Percentiles rank a stretch among this genome's conserved stretches.
phyloP scores from a whole-genome alignment of 2,329 filamentous ascomycete species.

The Colletotrichum neosansevieriae region DNA sequence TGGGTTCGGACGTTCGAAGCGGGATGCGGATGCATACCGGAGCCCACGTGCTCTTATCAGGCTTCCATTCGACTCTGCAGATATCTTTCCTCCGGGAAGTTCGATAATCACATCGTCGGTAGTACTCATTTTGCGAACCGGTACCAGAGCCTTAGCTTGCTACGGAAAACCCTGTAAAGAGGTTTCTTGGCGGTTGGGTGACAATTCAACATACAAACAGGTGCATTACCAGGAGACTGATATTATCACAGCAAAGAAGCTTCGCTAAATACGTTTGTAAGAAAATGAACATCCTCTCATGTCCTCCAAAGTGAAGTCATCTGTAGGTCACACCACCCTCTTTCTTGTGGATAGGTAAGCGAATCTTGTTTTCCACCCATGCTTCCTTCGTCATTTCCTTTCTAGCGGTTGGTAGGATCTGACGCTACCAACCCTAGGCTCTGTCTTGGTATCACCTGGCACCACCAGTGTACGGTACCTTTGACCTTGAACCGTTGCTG shows the following conservation, averaged over 20 bases:
- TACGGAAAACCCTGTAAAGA: neutral
- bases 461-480: too few species aligned
- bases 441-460: too few species aligned
- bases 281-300: neutral
- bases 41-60: conserved; percentile 35
- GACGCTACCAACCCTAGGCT: too few species aligned
- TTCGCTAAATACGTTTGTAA: neutral
- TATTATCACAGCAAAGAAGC: too few species aligned
- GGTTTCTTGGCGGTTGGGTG: too few species aligned
- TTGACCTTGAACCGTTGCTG: too few species aligned
- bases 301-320: conserved; percentile 3
- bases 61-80: neutral
- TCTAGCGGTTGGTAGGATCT: too few species aligned
- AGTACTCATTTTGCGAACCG: neutral
- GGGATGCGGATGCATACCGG: conserved; percentile 35
- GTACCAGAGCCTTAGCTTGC: too few species aligned
- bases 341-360: neutral
- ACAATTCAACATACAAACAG: neutral
- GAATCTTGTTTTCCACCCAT: conserved; percentile 8
- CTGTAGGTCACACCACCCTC: neutral
- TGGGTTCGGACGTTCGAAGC: conserved; percentile 37
- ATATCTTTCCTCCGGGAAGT: conserved; percentile 3
- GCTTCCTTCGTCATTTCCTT: conserved; percentile 2
- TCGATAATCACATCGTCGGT: neutral
- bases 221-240: neutral